A percentile compares a stretch with the other conserved stretches of the same genome.
phyloP scores from a whole-genome alignment of 2,329 filamentous ascomycete genomes.

The Alternaria ventricosa region DNA sequence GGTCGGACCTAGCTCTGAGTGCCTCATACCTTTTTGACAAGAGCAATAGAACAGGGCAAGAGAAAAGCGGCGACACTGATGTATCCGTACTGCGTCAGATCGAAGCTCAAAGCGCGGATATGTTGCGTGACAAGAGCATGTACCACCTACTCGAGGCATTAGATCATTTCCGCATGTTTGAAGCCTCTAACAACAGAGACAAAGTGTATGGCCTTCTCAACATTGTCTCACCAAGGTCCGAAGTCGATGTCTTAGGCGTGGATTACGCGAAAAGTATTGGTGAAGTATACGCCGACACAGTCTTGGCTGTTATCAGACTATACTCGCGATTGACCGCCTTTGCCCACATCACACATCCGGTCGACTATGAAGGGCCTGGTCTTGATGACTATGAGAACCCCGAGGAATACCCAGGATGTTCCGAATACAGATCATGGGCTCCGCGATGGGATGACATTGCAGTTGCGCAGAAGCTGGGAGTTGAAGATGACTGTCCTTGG shows the following conservation, averaged over 20 bases:
- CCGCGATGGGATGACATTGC: not conserved
- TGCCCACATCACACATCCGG: not conserved
- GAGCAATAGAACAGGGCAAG: not conserved
- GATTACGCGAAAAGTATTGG: conserved; percentile 1
- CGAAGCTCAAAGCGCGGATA: not conserved
- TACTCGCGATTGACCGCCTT: not conserved
- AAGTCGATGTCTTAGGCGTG: not conserved
- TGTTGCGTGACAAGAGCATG: not conserved
- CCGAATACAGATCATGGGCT: not conserved
- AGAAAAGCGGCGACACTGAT: not conserved
- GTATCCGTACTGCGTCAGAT: not conserved
- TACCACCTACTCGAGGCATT: conserved; percentile 1
- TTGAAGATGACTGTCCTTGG: not conserved
- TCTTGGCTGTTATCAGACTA: not conserved
- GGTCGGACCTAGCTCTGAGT: not conserved
- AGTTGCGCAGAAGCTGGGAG: not conserved
- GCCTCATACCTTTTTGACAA: conserved; percentile 1
- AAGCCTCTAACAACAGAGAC: conserved; percentile 7
- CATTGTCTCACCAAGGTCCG: not conserved
- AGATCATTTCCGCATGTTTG: not conserved
- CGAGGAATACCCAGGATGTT: not conserved
- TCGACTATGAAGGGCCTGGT: not conserved
- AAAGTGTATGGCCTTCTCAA: conserved; percentile 13
- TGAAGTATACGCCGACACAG: not conserved
- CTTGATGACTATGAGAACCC: not conserved